Percentiles rank a stretch among this genome's conserved stretches.
phyloP scores from a whole-genome alignment of 352 stramenopile species.

The Phytophthora cactorum region DNA sequence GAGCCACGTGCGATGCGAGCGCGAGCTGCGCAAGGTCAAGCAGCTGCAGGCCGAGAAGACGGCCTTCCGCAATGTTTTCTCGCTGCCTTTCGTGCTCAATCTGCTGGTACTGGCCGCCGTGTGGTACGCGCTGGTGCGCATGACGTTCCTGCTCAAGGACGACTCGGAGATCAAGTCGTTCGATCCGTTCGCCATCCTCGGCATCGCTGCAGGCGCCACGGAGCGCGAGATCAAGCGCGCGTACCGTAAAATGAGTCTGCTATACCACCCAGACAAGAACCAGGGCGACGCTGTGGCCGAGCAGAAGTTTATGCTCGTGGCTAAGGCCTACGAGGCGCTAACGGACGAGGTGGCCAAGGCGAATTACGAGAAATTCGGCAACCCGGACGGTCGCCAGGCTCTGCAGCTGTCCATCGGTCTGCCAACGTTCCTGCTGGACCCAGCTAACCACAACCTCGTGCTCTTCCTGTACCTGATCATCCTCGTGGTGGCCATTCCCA shows the following conservation, averaged over 20 bases:
- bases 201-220: slow-evolving; percentile 91
- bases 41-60: slow-evolving; percentile 88
- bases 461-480: slow-evolving; percentile 98
- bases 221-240: slow-evolving; percentile 95
- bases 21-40: slow-evolving; percentile 87
- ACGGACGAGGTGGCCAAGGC: slow-evolving; percentile 96
- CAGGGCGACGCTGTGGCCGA: slow-evolving; percentile 96
- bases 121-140: slow-evolving; percentile 91
- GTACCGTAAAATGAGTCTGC: slow-evolving; percentile 94
- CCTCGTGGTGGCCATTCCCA: slow-evolving; percentile 98
- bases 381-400: slow-evolving; percentile 98
- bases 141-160: slow-evolving; percentile 91
- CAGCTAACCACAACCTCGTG: slow-evolving; percentile 98
- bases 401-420: slow-evolving; percentile 96
- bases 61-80: slow-evolving; percentile 86
- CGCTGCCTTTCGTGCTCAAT: slow-evolving; percentile 76
- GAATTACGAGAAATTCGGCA: slow-evolving; percentile 99
- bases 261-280: slow-evolving; percentile 97
- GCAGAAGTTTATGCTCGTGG: slow-evolving; percentile 99
- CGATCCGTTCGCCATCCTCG: slow-evolving; percentile 98
- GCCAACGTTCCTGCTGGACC: slow-evolving; percentile 97
- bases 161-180: slow-evolving; percentile 99
- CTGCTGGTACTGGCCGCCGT: slow-evolving; percentile 71
- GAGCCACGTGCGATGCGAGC: slow-evolving; percentile 81
- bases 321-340: slow-evolving; percentile 94